Evolutionary conservation across 306 rosid species (phyloP).

Genomic region (Boehmeria nivea): DNA sequence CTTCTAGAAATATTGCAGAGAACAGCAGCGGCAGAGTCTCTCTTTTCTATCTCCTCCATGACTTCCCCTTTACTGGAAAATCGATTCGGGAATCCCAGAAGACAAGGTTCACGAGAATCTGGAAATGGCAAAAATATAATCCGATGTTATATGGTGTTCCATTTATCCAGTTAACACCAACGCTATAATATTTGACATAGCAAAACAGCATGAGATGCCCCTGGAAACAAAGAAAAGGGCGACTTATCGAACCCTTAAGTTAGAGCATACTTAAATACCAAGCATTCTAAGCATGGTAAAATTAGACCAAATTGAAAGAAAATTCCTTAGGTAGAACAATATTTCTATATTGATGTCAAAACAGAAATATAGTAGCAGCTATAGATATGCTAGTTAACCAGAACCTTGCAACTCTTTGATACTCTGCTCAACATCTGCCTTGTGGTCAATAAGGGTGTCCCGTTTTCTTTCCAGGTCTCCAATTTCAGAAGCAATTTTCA

Average conservation of each 20-base stretch:
- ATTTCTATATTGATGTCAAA: too few relatives aligned
- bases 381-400: background rate
- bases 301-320: too few relatives aligned
- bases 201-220: too few relatives aligned
- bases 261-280: too few relatives aligned
- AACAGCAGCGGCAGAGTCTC: constrained; percentile 38
- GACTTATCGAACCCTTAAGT: too few relatives aligned
- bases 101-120: constrained; percentile 24
- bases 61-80: constrained; percentile 30
- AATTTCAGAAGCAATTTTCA: constrained; percentile 5
- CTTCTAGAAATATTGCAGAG: constrained; percentile 21
- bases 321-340: too few relatives aligned
- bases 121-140: background rate
- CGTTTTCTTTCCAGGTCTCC: constrained; percentile 7
- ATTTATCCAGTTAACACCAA: too few relatives aligned
- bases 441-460: background rate
- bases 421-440: constrained; percentile 24
- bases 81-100: background rate
- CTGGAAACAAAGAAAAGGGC: too few relatives aligned
- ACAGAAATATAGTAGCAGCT: background rate
- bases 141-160: too few relatives aligned
- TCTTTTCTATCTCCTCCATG: constrained; percentile 24
- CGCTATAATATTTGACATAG: too few relatives aligned
- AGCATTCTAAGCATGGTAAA: too few relatives aligned
- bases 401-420: constrained; percentile 38